Conservation (phyloP, 202 grass and related monocot species). For the Miscanthus sacchariflorus region DNA sequence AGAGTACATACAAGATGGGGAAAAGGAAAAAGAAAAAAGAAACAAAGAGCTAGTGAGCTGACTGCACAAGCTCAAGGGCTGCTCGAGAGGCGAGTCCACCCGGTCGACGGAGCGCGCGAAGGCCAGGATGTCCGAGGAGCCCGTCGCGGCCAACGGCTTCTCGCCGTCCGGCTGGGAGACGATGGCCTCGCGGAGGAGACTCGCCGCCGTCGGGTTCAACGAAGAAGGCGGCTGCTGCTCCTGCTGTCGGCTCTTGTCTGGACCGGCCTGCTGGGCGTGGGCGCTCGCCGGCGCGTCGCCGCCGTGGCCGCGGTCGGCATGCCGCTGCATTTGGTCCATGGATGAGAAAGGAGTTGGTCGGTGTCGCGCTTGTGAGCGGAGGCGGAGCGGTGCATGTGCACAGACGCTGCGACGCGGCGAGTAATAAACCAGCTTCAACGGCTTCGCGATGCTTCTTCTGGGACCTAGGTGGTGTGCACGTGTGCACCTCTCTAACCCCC, state of each 20-base stretch:
- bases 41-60: background rate
- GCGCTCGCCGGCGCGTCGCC: background rate
- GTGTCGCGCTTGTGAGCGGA: background rate
- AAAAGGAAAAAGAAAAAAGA: background rate
- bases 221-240: conserved; percentile 29
- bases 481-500: too few species aligned
- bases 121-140: conserved; percentile 63
- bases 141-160: conserved; percentile 22
- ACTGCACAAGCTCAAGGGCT: background rate
- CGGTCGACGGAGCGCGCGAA: conserved; percentile 55
- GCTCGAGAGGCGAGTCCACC: conserved; percentile 66
- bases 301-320: background rate
- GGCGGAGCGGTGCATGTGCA: too few species aligned
- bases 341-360: background rate
- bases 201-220: conserved; percentile 59
- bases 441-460: background rate
- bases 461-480: too few species aligned
- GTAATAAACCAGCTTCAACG: background rate
- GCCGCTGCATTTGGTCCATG: conserved; percentile 18
- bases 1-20: background rate
- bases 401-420: background rate
- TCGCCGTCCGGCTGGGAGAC: conserved; percentile 35
- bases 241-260: background rate
- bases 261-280: background rate
- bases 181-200: conserved; percentile 58